A percentile compares a stretch with the other conserved stretches of the same genome.
Evolutionary conservation across 192 early-diverging fungal genomes (phyloP).

Genomic region (Mortierella claussenii): DNA sequence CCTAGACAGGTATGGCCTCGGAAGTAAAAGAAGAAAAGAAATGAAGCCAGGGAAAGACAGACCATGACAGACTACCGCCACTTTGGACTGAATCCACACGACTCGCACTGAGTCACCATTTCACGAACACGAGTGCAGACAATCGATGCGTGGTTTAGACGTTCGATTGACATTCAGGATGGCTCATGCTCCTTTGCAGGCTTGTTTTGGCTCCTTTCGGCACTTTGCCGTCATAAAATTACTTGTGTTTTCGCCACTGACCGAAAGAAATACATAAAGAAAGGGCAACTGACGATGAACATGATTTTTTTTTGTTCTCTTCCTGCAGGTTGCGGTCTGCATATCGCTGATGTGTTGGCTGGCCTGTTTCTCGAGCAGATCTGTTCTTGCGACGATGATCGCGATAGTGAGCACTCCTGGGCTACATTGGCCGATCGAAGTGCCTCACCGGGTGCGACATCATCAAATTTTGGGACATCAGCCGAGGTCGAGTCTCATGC

Average conservation of each 20-base stretch:
- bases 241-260: background rate
- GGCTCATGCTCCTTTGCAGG: too few species aligned
- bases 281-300: background rate
- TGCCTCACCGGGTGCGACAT: background rate
- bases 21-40: background rate
- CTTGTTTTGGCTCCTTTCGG: too few species aligned
- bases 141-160: too few species aligned
- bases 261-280: background rate
- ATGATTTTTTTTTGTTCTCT: background rate
- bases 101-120: background rate
- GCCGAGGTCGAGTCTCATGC: too few species aligned
- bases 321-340: conserved; percentile 46
- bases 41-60: background rate
- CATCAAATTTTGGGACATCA: background rate
- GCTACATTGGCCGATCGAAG: conserved; percentile 8
- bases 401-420: conserved; percentile 44
- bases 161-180: too few species aligned
- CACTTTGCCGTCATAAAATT: background rate
- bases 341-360: conserved; percentile 41
- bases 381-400: conserved; percentile 49
- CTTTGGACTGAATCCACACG: background rate
- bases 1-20: conserved; percentile 35
- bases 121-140: too few species aligned
- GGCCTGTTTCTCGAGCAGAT: conserved; percentile 44
- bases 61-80: too few species aligned